These are phyloP conservation scores for Neofusicoccum sp. DNA, from an alignment of 2,329 filamentous ascomycete species.

Conservation along the genomic window DNA sequence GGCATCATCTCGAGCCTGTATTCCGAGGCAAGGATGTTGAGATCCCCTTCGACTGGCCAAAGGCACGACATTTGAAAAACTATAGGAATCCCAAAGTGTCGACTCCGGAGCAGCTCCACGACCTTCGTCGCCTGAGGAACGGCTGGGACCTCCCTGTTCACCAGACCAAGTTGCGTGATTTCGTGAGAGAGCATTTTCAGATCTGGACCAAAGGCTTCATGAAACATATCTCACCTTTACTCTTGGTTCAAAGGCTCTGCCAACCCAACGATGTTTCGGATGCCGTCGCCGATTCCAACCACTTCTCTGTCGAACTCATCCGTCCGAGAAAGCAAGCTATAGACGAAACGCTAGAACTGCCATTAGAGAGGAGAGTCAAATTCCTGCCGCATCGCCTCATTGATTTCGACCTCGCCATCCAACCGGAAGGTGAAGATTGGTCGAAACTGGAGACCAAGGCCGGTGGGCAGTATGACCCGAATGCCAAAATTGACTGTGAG, in stretches of 20 bases:
- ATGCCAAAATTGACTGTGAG: constrained; percentile 35
- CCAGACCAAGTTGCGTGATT: constrained; percentile 29
- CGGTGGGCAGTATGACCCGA: constrained; percentile 33
- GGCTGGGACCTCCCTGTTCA: constrained; percentile 33
- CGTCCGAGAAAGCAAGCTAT: constrained; percentile 28
- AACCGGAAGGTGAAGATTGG: constrained; percentile 23
- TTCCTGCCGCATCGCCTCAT: constrained; percentile 37
- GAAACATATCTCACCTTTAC: constrained; percentile 38
- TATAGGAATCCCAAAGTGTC: constrained; percentile 40
- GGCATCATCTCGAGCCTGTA: constrained; percentile 5
- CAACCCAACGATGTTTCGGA: constrained; percentile 19
- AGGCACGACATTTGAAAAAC: constrained; percentile 28
- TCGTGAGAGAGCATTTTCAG: constrained; percentile 38
- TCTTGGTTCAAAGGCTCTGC: constrained; percentile 31
- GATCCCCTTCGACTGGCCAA: not conserved
- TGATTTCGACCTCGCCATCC: constrained; percentile 15
- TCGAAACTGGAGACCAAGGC: constrained; percentile 30
- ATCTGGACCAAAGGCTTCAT: constrained; percentile 38
- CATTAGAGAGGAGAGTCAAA: constrained; percentile 33
- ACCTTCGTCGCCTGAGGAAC: constrained; percentile 28
- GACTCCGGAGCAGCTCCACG: constrained; percentile 28
- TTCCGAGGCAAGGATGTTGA: not conserved
- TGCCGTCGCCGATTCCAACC: constrained; percentile 23
- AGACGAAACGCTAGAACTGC: not conserved
- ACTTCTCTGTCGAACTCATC: constrained; percentile 32